Evolutionary conservation across 2,329 filamentous ascomycete genomes (phyloP), one percentile per base, ranked within the genome.

Genomic region (Didymella exigua): DNA sequence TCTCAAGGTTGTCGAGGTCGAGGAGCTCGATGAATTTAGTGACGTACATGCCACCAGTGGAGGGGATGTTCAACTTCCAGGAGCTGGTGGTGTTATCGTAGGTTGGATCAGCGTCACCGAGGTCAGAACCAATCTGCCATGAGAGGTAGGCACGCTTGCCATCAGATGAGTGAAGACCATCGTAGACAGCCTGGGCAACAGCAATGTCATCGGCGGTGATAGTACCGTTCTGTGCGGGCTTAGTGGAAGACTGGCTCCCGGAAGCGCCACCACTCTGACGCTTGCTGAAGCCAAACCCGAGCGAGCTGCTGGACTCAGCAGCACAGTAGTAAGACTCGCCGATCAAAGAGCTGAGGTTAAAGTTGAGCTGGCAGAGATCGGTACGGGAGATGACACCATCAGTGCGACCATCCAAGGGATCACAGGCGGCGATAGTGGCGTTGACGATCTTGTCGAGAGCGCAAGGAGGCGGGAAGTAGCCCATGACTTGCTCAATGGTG

Each of bases 361-460:
- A 81, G 45, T 78, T 62, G 3, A 80, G 61, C 53, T 71, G 74
- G 73, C 79, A 82, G 7, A 82, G 73, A 49, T 82, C 79, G 0
- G 76, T 77, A 8, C 80, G 75, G 5, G 78, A 73, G 41, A 86
- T 76, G 8, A 85, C 80, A 11, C 83, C 82, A 49, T 86, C 83
- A 0, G 74, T 76, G 37, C 76, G 75, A 4, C 84, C 84, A 53
- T 86, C 84, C 8, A 86, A 73, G 6, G 77, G 70, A 56, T 86
- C 83, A 46, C 83, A 86, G 24, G 78, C 78, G 1, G 74, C 72
- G 43, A 86, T 83, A 7, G 83, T 85, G 36, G 75, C 72, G 62
- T 84, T 85, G 19, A 81, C 76, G 38, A 85, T 84, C 65, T 78
- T 79, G 11, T 75, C 71, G 13, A 84, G 61, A 50, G 81, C 80